These are phyloP conservation scores for Clonostachys rhizophaga DNA, from an alignment of 2,329 filamentous ascomycete genomes.

Conservation along the genomic window DNA sequence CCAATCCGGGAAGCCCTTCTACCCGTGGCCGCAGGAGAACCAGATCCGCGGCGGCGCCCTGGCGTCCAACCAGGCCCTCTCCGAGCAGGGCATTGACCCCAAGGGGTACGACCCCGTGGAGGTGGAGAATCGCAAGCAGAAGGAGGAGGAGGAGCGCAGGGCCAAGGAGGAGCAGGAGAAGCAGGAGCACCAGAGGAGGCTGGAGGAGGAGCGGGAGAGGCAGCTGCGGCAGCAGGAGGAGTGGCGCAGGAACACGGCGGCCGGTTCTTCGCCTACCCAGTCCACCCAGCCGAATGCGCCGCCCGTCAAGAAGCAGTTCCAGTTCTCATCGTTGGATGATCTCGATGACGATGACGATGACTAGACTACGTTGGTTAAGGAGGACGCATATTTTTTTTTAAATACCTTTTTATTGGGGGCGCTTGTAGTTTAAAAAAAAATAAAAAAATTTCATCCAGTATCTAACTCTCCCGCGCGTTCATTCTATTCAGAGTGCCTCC, in stretches of 20 bases:
- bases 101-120: slow-evolving; percentile 52
- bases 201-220: slow-evolving; percentile 29
- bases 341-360: slow-evolving; percentile 41
- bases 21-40: slow-evolving; percentile 72
- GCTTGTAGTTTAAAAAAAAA: not conserved
- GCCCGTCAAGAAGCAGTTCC: slow-evolving; percentile 47
- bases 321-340: slow-evolving; percentile 48
- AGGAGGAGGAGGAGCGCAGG: slow-evolving; percentile 44
- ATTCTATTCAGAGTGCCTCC: no score
- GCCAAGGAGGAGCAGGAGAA: slow-evolving; percentile 42
- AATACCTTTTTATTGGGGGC: not conserved
- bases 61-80: slow-evolving; percentile 56
- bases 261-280: slow-evolving; percentile 12
- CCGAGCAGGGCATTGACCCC: slow-evolving; percentile 59
- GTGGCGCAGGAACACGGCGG: slow-evolving; percentile 31
- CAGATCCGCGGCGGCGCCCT: slow-evolving; percentile 66
- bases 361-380: slow-evolving; percentile 5
- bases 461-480: no score
- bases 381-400: slow-evolving; percentile 1
- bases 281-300: slow-evolving; percentile 14
- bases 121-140: slow-evolving; percentile 44
- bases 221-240: slow-evolving; percentile 31
- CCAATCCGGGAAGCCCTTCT: slow-evolving; percentile 54
- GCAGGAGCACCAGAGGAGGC: slow-evolving; percentile 30
- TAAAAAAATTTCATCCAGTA: not conserved